phyloP scores from a whole-genome alignment of 257 asterid genomes.

The Craterostigma plantagineum region DNA sequence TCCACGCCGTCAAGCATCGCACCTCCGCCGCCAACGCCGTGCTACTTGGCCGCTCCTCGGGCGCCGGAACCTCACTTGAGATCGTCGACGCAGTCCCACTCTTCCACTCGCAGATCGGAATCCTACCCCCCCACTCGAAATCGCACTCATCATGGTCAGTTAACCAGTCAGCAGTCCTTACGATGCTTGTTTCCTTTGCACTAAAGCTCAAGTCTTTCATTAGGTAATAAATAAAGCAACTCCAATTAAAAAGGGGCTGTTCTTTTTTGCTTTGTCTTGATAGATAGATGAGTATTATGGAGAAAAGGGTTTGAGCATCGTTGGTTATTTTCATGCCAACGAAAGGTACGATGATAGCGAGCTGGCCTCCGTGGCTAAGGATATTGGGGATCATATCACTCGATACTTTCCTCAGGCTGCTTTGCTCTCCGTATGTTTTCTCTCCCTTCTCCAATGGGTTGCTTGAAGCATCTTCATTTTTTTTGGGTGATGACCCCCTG shows the following conservation, averaged over 20 bases:
- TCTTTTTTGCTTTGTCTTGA: not conserved
- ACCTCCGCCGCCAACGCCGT: constrained; percentile 76
- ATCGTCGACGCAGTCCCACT: constrained; percentile 79
- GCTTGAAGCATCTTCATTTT: too few relatives aligned
- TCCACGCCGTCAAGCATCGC: constrained; percentile 83
- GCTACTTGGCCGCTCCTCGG: constrained; percentile 67
- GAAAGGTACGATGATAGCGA: constrained; percentile 75
- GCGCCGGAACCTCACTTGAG: constrained; percentile 26
- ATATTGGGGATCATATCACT: constrained; percentile 78
- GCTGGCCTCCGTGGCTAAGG: constrained; percentile 57
- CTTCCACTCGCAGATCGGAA: constrained; percentile 86
- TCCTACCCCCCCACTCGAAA: constrained; percentile 84
- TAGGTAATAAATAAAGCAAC: too few relatives aligned
- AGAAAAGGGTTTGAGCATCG: constrained; percentile 64
- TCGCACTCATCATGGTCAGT: constrained; percentile 74
- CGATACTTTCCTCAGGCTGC: constrained; percentile 84
- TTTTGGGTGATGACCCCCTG: too few relatives aligned
- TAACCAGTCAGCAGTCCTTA: not conserved
- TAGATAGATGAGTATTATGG: constrained; percentile 80
- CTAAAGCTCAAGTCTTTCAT: not conserved
- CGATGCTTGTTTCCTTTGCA: not conserved
- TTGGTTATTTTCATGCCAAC: constrained; percentile 91
- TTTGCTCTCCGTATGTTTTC: constrained; percentile 55
- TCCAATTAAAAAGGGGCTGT: too few relatives aligned
- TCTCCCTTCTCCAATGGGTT: too few relatives aligned